These are phyloP conservation scores for Tetraselmis striata DNA, from an alignment of 139 green algal genomes.

Conservation along the genomic window DNA sequence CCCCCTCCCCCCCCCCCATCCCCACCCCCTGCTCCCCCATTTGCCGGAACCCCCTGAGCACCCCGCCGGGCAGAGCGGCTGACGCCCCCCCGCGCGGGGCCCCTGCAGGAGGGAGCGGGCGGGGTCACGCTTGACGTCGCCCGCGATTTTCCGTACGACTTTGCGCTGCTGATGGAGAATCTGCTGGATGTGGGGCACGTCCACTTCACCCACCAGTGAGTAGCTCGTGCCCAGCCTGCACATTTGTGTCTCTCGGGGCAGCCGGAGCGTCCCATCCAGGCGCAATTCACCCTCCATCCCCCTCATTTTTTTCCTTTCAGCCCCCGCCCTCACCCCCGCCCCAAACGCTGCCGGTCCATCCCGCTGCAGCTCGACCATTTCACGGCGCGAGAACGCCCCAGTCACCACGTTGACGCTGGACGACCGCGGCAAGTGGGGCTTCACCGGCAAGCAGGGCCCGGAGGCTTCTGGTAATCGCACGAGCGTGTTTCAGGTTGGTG, in stretches of 20 bases:
- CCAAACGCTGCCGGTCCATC: no score
- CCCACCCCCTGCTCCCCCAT: no score
- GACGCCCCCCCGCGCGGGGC: no score
- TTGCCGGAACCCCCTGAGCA: no score
- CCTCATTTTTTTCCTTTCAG: background rate
- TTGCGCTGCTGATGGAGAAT: background rate
- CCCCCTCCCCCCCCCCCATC: background rate
- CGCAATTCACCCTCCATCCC: background rate
- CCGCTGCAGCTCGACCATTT: background rate
- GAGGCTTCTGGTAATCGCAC: background rate
- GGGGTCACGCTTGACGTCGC: background rate
- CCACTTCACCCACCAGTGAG: conserved; percentile 3
- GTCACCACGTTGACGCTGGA: background rate
- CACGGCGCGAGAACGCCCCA: background rate
- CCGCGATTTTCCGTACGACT: conserved; percentile 4
- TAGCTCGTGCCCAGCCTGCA: background rate
- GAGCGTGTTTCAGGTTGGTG: background rate
- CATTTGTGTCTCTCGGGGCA: background rate
- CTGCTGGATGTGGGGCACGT: conserved; percentile 3
- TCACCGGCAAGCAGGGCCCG: background rate
- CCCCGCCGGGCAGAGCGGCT: no score
- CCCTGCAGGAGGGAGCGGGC: background rate
- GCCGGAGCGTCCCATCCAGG: no score
- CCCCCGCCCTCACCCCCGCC: no score
- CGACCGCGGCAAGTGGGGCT: background rate